Conservation (phyloP, 352 stramenopile species). For the Phytopythium montanum region DNA sequence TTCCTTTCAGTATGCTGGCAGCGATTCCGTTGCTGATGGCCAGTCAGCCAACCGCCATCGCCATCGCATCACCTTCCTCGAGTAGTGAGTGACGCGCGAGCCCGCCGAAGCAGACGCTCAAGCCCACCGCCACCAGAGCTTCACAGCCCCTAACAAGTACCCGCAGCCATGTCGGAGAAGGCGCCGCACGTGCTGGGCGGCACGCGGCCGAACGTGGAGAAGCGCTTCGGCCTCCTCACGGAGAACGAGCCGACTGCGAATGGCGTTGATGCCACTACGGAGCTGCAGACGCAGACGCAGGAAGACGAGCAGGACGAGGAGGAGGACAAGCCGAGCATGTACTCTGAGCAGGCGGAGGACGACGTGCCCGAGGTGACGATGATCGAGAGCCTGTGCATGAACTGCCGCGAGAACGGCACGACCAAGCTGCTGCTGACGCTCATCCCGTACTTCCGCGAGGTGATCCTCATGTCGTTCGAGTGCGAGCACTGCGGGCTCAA, state of each 20-base stretch:
- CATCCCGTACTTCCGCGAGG: conserved; percentile 93
- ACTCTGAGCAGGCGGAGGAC: conserved; percentile 40
- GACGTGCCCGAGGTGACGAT: conserved; percentile 57
- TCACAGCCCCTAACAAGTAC: too few species aligned
- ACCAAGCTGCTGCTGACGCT: conserved; percentile 91
- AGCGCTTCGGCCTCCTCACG: conserved; percentile 45
- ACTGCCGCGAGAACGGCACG: conserved; percentile 80
- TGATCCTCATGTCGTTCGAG: conserved; percentile 93
- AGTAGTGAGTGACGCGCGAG: too few species aligned
- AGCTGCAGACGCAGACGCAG: conserved; percentile 1
- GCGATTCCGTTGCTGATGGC: too few species aligned
- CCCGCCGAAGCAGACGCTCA: too few species aligned
- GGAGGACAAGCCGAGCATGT: conserved; percentile 27
- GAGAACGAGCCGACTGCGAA: conserved; percentile 17
- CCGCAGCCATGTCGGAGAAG: conserved; percentile 60
- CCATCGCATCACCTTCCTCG: too few species aligned
- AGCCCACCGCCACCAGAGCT: too few species aligned
- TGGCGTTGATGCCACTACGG: background rate
- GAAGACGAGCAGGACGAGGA: conserved; percentile 4
- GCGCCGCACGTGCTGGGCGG: conserved; percentile 49
- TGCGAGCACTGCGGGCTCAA: conserved; percentile 87
- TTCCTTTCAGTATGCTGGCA: too few species aligned
- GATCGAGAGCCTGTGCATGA: conserved; percentile 88
- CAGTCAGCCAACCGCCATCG: too few species aligned
- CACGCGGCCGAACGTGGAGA: conserved; percentile 50